These are phyloP conservation scores for Pascua guehoae DNA, from an alignment of 1,284 basidiomycete species.

Conservation along the genomic window DNA sequence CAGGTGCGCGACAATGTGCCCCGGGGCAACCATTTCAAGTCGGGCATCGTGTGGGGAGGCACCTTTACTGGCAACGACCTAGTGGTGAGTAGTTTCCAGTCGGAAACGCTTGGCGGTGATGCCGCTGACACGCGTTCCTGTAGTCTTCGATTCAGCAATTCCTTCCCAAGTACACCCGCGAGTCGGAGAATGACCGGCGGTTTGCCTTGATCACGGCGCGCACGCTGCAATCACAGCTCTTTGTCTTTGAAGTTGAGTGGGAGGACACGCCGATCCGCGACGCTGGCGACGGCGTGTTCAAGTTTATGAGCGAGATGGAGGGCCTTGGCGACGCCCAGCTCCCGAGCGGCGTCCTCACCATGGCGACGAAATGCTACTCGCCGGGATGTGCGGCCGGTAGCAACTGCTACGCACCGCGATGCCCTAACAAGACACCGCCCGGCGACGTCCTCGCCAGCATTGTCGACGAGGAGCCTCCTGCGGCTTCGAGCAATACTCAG, in stretches of 20 bases:
- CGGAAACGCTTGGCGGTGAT: too few species aligned
- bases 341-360: slow-evolving; percentile 59
- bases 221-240: slow-evolving; percentile 83
- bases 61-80: slow-evolving; percentile 91
- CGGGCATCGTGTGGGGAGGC: slow-evolving; percentile 76
- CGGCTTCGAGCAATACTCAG: not conserved
- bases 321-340: slow-evolving; percentile 42
- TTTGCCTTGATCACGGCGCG: slow-evolving; percentile 82
- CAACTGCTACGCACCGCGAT: slow-evolving; percentile 62
- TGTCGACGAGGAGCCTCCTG: slow-evolving; percentile 8
- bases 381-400: slow-evolving; percentile 45
- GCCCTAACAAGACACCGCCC: slow-evolving; percentile 59
- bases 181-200: slow-evolving; percentile 66
- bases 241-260: slow-evolving; percentile 98
- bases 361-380: slow-evolving; percentile 71
- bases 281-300: slow-evolving; percentile 90
- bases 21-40: slow-evolving; percentile 81
- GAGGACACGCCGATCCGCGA: slow-evolving; percentile 78
- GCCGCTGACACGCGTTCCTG: not conserved
- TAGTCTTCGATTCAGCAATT: slow-evolving; percentile 77
- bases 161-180: slow-evolving; percentile 69
- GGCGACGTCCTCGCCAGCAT: slow-evolving; percentile 28
- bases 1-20: slow-evolving; percentile 82
- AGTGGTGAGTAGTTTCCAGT: slow-evolving; percentile 61
- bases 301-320: slow-evolving; percentile 88